Base-by-base conservation (phyloP, 2,329 filamentous ascomycete genomes). In the Ascochyta clinopodiicola region DNA sequence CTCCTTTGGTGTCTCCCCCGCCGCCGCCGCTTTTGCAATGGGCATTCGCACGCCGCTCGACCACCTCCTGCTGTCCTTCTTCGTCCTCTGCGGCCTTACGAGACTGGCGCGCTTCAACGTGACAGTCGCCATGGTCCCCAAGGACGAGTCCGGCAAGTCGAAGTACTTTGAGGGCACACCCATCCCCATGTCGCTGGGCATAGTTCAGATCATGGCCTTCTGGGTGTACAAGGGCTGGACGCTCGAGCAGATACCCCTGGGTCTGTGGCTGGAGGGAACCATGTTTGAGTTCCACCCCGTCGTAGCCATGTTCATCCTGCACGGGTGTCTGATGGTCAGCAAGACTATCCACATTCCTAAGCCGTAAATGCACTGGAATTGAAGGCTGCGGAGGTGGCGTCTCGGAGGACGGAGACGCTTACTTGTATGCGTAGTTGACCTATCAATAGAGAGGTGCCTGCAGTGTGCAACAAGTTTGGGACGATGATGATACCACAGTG, bases 41-140 rank as follows among this genome's bases (percentile, higher is more conserved):
- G 95, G 95, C 67, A 79, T 97, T 60, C 92, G 92, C 72, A 96
- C 93, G 10, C 80, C 86, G 2, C 75, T 91, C 71, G 95, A 99
- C 79, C 93, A 96, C 69, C 68, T 96, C 50, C 82, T 87, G 74
- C 81, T 99, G 40, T 83, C 89, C 53, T 92, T 94, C 78, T 99
- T 98, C 78, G 92, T 98, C 39, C 89, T 99, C 46, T 96, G 92
- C 78, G 95, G 95, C 53, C 86, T 99, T 42, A 96, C 93, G 2
- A 88, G 95, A 44, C 86, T 99, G 10, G 95, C 95, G 40, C 90
- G 95, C 63, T 99, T 99, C 87, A 99, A 99, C 77, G 95, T 99
- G 46, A 98, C 95, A 10, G 93, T 95, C 34, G 84, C 88, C 32
- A 87, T 88, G 65, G 85, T 99, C 12, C 95, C 95, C 60, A 97